phyloP scores from a whole-genome alignment of 352 stramenopile species.

The Pythium oligandrum region DNA sequence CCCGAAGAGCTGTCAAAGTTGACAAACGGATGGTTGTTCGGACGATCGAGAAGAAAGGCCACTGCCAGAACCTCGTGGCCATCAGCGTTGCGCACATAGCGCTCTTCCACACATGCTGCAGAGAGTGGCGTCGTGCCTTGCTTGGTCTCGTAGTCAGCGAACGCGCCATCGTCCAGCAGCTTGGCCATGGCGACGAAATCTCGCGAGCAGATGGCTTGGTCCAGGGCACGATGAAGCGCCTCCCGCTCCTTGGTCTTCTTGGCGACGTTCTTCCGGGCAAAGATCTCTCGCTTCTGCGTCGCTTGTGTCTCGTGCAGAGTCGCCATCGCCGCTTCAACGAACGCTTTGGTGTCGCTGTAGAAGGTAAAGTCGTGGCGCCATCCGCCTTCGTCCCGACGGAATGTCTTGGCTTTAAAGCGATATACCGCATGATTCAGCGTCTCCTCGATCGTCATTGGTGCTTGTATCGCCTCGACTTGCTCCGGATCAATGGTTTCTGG shows the following conservation, averaged over 20 bases:
- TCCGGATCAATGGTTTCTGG: slow-evolving; percentile 1
- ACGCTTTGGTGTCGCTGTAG: slow-evolving; percentile 32
- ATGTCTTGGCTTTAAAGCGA: slow-evolving; percentile 40
- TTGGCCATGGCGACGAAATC: slow-evolving; percentile 33
- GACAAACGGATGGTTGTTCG: slow-evolving; percentile 43
- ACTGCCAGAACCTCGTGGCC: slow-evolving; percentile 42
- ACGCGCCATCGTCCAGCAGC: slow-evolving; percentile 54
- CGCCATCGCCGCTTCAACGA: slow-evolving; percentile 23
- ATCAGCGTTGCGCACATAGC: slow-evolving; percentile 53
- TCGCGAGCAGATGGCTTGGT: slow-evolving; percentile 33
- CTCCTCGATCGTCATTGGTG: slow-evolving; percentile 36
- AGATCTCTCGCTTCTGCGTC: slow-evolving; percentile 27
- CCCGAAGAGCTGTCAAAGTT: slow-evolving; percentile 58
- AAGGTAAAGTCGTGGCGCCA: slow-evolving; percentile 29
- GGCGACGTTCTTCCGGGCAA: slow-evolving; percentile 37
- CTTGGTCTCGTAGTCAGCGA: slow-evolving; percentile 59
- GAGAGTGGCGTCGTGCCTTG: slow-evolving; percentile 40
- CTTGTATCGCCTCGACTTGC: slow-evolving; percentile 8
- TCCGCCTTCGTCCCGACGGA: slow-evolving; percentile 24
- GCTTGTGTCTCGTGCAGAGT: slow-evolving; percentile 15
- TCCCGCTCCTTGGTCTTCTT: slow-evolving; percentile 39
- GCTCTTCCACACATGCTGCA: slow-evolving; percentile 51
- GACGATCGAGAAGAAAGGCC: slow-evolving; percentile 53
- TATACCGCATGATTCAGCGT: slow-evolving; percentile 43
- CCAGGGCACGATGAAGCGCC: slow-evolving; percentile 37